Evolutionary conservation across 164 flowering plant genomes (phyloP), one percentile per base, ranked within the genome.

Genomic region (Aristolochia fimbriata): DNA sequence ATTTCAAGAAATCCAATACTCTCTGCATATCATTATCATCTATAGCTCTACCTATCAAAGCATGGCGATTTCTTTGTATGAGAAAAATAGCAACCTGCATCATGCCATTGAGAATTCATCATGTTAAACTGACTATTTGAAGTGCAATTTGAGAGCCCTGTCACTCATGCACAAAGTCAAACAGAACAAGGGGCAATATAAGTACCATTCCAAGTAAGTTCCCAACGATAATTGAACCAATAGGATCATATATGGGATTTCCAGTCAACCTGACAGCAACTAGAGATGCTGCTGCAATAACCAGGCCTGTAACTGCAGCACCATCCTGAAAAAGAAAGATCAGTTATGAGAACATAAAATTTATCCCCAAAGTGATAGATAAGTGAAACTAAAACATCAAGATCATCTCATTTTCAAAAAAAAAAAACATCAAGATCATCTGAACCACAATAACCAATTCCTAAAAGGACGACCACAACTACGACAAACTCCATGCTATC

Each of bases 41-140:
- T 77, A 94, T 94, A 71, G 99, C 97, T 75, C 99, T 79, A 21
- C 99, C 99, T 61, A 94, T 86, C 77, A 94, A 75, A 65, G 95
- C 95, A 77, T 88, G 97, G 0, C 99, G 87, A 62, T 94, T 94
- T 70, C 99, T 83, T 65, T 88, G 97, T 65, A 94, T 86, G 58
- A 94, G 87, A 73, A 94, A 94, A 74, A 91, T 83, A 60, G 99
- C 99, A 58, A 91, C 99, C 99, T 91, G 83, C 70, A 77, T 45
- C 21, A 54, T 31, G 63, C 23, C 43, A 54, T 16, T 20, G 9
- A 0, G 43, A 37, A 37, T 37, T 37, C 43, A 10, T 37, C 11
- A 37, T 7, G 10, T 7, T 13, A 10, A 60, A 62, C 25, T 51
- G 49, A 62, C 14, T 1, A n/a, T 12, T 21, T 52, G 3, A 14